Evolutionary conservation across 2,329 filamentous ascomycete species (phyloP), one percentile per base, ranked within the genome.

Genomic region (Penicillium decumbens): DNA sequence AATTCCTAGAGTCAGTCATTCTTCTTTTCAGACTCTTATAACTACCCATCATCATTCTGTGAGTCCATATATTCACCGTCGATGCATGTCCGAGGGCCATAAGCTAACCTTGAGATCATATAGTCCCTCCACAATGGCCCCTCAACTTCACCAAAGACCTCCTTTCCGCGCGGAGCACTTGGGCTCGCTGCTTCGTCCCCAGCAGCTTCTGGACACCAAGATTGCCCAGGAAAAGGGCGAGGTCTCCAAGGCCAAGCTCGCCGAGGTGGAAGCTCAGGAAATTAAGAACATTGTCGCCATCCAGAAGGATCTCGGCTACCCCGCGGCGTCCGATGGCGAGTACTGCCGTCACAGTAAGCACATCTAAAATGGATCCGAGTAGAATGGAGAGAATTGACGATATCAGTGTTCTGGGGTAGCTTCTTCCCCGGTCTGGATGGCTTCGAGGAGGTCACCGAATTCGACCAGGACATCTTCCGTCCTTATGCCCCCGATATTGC

Each of bases 141-240:
- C 59, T 52, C 59, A 62, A 53, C 60, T 68, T 41, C 72, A 65
- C 53, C 70, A 71, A 54, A 68, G 72, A 52, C 80, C 81, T 37
- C 84, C 82, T 43, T 88, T 87, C 70, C 79, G 86, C 64, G 84
- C 84, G 51, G 85, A 89, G 70, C 85, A 89, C 57, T 78, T 87
- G 53, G 85, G 85, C 43, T 88, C 84, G 12, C 75, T 89, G 28
- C 79, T 88, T 50, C 82, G 85, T 28, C 84, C 85, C 1, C 68
- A 80, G 45, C 71, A 78, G 44, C 77, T 89, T 24, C 75, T 86
- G 12, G 74, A 80, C 41, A 79, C 80, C 41, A 77, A 85, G 68
- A 72, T 77, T 56, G 66, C 78, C 64, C 68, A 77, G 51, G 75
- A 84, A 55, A 78, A 81, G 47, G 80, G 80, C 50, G 72, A 79